Conservation (phyloP, 202 grass and related monocot species). For the Schoenoplectus triqueter region DNA sequence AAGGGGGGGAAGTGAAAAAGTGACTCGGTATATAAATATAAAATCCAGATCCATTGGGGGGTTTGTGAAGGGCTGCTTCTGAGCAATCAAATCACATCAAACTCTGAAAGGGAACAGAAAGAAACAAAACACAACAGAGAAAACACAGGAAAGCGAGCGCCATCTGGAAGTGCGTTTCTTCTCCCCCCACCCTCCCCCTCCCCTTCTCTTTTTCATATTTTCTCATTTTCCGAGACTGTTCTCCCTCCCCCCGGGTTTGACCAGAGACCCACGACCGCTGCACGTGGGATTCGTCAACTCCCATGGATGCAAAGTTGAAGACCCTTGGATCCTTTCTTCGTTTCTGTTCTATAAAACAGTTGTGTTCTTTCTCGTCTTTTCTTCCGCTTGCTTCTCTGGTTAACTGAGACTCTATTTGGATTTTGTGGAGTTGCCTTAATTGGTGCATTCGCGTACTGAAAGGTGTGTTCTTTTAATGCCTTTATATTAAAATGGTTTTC, state of each 20-base stretch:
- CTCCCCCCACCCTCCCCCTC: conserved; percentile 5
- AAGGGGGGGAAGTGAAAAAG: neutral
- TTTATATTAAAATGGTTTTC: neutral
- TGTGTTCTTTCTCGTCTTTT: neutral
- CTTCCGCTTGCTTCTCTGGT: neutral
- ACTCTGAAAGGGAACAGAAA: neutral
- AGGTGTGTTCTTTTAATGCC: neutral
- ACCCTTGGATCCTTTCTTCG: neutral
- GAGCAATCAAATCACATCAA: conserved; percentile 34
- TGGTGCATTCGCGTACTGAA: neutral
- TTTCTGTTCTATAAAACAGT: conserved; percentile 3
- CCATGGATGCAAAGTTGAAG: neutral
- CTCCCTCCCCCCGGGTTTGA: conserved; percentile 26
- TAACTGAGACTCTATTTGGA: conserved; percentile 10
- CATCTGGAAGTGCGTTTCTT: conserved; percentile 40
- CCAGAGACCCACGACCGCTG: neutral
- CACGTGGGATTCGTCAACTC: conserved; percentile 11
- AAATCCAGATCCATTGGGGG: neutral
- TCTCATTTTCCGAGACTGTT: neutral
- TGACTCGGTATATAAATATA: neutral
- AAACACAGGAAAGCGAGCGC: conserved; percentile 8
- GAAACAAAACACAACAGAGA: conserved; percentile 11
- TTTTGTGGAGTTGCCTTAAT: neutral
- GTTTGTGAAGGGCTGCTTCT: conserved; percentile 20
- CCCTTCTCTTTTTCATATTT: neutral